Conservation (phyloP, 1,139 yeast species). For the Suhomyces terraborum region DNA sequence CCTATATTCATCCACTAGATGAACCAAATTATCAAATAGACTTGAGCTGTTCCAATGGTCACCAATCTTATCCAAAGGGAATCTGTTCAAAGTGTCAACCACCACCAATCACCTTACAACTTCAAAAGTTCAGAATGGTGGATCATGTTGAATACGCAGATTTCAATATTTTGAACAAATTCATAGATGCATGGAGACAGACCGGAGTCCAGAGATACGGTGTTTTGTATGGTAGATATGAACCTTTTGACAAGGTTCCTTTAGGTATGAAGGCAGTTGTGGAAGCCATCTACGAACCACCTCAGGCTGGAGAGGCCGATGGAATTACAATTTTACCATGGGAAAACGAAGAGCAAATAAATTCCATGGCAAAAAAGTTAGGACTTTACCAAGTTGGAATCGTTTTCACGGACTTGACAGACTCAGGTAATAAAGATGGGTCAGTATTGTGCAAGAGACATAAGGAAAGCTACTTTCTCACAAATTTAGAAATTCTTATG, state of each 20-base stretch:
- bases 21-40: constrained; percentile 70
- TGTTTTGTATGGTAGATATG: constrained; percentile 78
- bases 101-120: constrained; percentile 87
- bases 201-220: constrained; percentile 90
- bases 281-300: constrained; percentile 91
- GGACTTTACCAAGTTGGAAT: constrained; percentile 79
- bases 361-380: constrained; percentile 56
- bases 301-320: constrained; percentile 84
- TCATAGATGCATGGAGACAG: constrained; percentile 89
- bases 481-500: constrained; percentile 83
- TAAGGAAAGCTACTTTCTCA: constrained; percentile 83
- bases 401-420: constrained; percentile 86
- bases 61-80: constrained; percentile 90
- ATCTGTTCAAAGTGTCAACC: constrained; percentile 98
- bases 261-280: constrained; percentile 92
- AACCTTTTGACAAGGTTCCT: constrained; percentile 78
- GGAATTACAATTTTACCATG: constrained; percentile 71
- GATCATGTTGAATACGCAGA: constrained; percentile 93
- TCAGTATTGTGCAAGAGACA: constrained; percentile 91
- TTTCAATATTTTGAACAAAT: constrained; percentile 69
- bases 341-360: constrained; percentile 58
- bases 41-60: constrained; percentile 73
- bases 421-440: constrained; percentile 85
- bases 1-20: constrained; percentile 79
- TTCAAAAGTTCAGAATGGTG: constrained; percentile 90